Percentiles rank a stretch among this genome's conserved stretches.
Conservation (phyloP, 2,329 filamentous ascomycete genomes). For the Aulographum hederae region DNA sequence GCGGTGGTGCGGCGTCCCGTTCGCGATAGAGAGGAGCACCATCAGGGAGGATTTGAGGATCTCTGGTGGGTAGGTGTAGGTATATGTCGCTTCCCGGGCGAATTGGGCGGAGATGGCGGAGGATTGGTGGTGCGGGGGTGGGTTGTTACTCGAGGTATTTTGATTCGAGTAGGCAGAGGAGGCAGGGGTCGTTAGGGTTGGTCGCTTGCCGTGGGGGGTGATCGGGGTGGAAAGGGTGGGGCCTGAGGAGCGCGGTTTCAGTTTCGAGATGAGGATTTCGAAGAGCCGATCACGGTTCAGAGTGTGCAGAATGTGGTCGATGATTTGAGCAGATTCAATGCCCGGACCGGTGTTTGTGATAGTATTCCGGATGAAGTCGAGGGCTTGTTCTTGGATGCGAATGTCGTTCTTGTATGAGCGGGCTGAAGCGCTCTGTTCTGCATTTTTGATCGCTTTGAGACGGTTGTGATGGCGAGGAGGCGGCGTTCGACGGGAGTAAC, state of each 20-base stretch:
- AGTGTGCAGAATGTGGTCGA: slow-evolving; percentile 62
- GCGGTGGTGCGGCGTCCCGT: slow-evolving; percentile 60
- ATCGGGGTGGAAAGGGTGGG: slow-evolving; percentile 3
- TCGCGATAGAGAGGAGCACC: slow-evolving; percentile 76
- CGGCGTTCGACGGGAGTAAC: slow-evolving; percentile 7
- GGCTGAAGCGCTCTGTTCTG: slow-evolving; percentile 48
- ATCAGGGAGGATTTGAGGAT: slow-evolving; percentile 64
- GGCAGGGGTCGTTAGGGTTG: slow-evolving; percentile 7
- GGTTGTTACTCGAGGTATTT: slow-evolving; percentile 5
- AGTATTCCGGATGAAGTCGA: slow-evolving; percentile 80
- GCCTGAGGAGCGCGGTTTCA: slow-evolving; percentile 24
- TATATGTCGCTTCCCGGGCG: no score
- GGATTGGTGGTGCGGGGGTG: slow-evolving; percentile 1
- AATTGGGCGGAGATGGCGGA: slow-evolving; percentile 2
- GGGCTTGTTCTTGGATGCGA: slow-evolving; percentile 74
- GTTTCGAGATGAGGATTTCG: slow-evolving; percentile 60
- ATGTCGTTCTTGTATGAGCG: slow-evolving; percentile 61
- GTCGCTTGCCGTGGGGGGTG: slow-evolving; percentile 4
- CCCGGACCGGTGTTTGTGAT: slow-evolving; percentile 41
- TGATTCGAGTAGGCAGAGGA: slow-evolving; percentile 1
- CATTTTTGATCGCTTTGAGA: slow-evolving; percentile 33
- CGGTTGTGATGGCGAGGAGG: slow-evolving; percentile 19
- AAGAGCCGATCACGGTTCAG: slow-evolving; percentile 66
- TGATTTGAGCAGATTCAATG: slow-evolving; percentile 43
- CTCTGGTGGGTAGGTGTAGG: slow-evolving; percentile 25